Evolutionary conservation across 305 asterid genomes (phyloP), one percentile per base, ranked within the genome.

Genomic region (Fraxinus paxiana): DNA sequence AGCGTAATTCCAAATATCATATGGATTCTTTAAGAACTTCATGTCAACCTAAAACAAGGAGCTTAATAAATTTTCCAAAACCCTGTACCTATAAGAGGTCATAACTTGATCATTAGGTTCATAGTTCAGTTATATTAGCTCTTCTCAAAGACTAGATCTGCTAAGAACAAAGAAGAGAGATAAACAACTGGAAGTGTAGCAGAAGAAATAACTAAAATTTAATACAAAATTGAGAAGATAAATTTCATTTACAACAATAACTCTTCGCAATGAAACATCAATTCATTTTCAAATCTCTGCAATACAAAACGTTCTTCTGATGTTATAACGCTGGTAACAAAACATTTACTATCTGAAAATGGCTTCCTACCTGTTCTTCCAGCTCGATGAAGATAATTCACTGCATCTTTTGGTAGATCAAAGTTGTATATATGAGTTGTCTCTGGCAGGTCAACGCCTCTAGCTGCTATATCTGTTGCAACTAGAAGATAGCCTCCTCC

Each of bases 291-390:
- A 70, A 90, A 95, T 88, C 92, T 92, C 84, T 88, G 94, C 87
- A 95, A 86, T 75, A 90, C 97, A 88, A 95, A 95, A 41, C 94
- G 91, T 80, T 95, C 99, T 82, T 90, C 92, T 51, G 90, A 85
- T 37, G 94, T 86, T 70, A 95, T 78, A 86, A 93, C 87, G 87
- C 90, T 93, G 78, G 96, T 91, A 83, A 92, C 99, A 74, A 85
- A 90, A 87, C 95, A 95, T 82, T 88, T 90, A 77, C 87, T 83
- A 69, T 90, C 97, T 56, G 97, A 92, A 85, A 95, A 95, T 77
- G 99, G 99, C 88, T 92, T 95, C 87, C 99, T 87, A 84, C 99
- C 96, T 41, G 98, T 88, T 83, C 99, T 87, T 85, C 99, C 99
- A 37, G 98, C 99, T 59, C 99, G 93, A 83, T 95, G 99, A 82